Evolutionary conservation across 495 filamentous ascomycete genomes (phyloP), one percentile per base, ranked within the genome.

Genomic region (Elasticomyces elasticus): DNA sequence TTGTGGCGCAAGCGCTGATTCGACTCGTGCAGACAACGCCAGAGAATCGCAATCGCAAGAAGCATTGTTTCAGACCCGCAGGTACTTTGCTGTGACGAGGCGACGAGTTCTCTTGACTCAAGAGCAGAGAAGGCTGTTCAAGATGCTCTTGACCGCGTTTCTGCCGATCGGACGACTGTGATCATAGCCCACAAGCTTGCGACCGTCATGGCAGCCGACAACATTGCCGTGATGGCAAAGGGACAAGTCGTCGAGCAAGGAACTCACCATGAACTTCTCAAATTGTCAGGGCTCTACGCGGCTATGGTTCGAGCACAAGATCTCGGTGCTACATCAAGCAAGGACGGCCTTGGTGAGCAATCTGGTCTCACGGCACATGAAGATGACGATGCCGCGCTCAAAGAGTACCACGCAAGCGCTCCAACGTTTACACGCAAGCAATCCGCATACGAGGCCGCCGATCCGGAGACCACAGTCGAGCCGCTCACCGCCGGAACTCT

Each of bases 111-210:
- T 2, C 56, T 67, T 2, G 65, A 67, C 46, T 40, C 56, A 15
- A 47, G 56, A 0, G 51, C 61, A 19, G 65, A 67, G 48, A 42
- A 37, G 28, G 46, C 56, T 22, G 61, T 67, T 12, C 65, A 67
- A 44, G 33, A 52, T 38, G 65, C 65, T 25, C 59, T 67, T 5
- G 26, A 64, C 23, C 40, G 31, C 11, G 58, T 62, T 11, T 52
- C 55, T 31, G 31, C 15, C 12, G 55, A 58, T 40, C 43, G 49
- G 26, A 67, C 65, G 27, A 66, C 62, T 1, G 43, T 67, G 1
- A 45, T 64, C 48, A 64, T 67, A 50, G 65, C 65, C 11, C 65
- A 67, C 49, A 55, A 57, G 41, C 59, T 67, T 19, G 46, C 65
- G 23, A 67, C 65, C 11, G 55, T 66, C 41, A 58, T 33, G 44